These are phyloP conservation scores for Tuber microsphaerosporum DNA, from an alignment of 495 filamentous ascomycete genomes.

Conservation along the genomic window DNA sequence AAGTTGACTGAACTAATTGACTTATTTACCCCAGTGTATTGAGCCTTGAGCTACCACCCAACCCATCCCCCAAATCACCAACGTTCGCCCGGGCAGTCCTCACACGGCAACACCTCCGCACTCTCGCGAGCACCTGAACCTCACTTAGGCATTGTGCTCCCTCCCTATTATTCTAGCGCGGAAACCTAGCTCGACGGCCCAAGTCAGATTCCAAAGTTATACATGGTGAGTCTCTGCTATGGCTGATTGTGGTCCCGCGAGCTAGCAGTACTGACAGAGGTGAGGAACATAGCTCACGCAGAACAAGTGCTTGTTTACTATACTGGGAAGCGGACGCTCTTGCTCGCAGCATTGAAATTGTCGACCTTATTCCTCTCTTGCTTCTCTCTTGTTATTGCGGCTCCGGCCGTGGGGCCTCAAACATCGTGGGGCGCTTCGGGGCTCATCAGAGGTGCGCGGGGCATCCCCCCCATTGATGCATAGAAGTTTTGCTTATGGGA, in stretches of 20 bases:
- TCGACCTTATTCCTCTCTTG: slow-evolving; percentile 24
- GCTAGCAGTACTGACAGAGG: not conserved
- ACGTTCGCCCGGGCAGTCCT: not conserved
- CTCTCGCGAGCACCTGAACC: not conserved
- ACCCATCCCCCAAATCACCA: too few species aligned
- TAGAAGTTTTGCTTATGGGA: not conserved
- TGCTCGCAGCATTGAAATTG: slow-evolving; percentile 30
- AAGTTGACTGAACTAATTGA: too few species aligned
- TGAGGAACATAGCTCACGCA: slow-evolving; percentile 7
- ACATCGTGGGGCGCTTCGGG: slow-evolving; percentile 19
- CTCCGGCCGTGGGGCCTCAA: slow-evolving; percentile 21
- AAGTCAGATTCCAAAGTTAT: not conserved
- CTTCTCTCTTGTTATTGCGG: slow-evolving; percentile 25
- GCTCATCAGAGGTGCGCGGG: slow-evolving; percentile 13
- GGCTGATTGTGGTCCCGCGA: not conserved
- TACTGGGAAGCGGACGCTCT: slow-evolving; percentile 22
- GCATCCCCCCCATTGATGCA: slow-evolving; percentile 16
- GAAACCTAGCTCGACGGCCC: not conserved
- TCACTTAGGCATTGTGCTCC: not conserved
- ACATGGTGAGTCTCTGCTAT: not conserved
- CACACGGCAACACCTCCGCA: not conserved
- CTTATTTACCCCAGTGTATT: too few species aligned
- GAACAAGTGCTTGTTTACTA: slow-evolving; percentile 27
- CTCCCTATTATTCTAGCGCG: not conserved
- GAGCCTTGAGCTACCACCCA: too few species aligned